These are phyloP conservation scores for Cupressus sempervirens DNA, from an alignment of 75 land plant genomes.

Conservation along the genomic window DNA sequence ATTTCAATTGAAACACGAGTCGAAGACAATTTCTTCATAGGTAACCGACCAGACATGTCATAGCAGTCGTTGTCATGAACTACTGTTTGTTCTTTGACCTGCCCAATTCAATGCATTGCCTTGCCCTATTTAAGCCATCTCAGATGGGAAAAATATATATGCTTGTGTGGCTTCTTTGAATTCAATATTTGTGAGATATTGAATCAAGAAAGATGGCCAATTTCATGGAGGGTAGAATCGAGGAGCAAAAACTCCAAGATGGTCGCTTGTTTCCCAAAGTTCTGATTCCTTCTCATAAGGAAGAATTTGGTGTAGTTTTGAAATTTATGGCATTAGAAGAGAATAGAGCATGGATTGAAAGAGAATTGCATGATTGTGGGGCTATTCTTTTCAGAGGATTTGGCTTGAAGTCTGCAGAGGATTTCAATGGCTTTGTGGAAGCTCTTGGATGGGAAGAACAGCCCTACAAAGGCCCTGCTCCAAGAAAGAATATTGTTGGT, in stretches of 20 bases:
- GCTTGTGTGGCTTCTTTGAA: too few species aligned
- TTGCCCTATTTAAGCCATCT: too few species aligned
- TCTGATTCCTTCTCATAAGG: not conserved
- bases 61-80: too few species aligned
- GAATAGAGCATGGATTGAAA: conserved; percentile 22
- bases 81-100: too few species aligned
- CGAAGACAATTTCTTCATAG: too few species aligned
- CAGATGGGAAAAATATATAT: too few species aligned
- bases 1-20: too few species aligned
- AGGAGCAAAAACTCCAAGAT: not conserved
- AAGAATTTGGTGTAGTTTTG: not conserved
- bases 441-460: conserved; percentile 43
- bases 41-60: too few species aligned
- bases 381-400: conserved; percentile 51
- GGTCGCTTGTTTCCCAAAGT: conserved; percentile 3
- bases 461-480: conserved; percentile 35
- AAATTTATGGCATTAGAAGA: not conserved
- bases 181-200: too few species aligned
- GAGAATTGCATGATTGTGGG: conserved; percentile 23
- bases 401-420: conserved; percentile 15
- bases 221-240: not conserved
- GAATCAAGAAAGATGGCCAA: not conserved
- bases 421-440: conserved; percentile 34
- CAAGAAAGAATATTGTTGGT: conserved; percentile 19
- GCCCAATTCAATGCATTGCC: too few species aligned